phyloP scores from a whole-genome alignment of 106 monocot species.

The Allium fistulosum region DNA sequence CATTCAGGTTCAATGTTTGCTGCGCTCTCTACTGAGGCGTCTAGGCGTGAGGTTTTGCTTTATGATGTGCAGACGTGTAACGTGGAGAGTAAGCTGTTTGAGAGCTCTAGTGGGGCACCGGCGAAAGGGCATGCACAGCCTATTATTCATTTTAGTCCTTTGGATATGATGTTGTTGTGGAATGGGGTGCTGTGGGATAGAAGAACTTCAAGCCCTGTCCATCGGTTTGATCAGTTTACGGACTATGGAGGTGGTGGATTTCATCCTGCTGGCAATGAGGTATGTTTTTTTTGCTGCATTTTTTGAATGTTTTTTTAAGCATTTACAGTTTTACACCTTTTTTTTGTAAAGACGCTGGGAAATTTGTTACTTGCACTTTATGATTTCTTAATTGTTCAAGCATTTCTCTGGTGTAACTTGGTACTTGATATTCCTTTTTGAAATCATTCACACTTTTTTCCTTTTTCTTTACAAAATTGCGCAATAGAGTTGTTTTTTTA shows the following conservation, averaged over 20 bases:
- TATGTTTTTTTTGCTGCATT: slow-evolving; percentile 14
- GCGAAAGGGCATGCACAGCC: slow-evolving; percentile 45
- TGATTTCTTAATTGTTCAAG: no score
- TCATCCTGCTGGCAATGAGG: slow-evolving; percentile 99
- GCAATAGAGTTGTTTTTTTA: no score
- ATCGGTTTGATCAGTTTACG: slow-evolving; percentile 92
- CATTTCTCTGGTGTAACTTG: no score
- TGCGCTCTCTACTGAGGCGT: slow-evolving; percentile 53
- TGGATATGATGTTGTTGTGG: slow-evolving; percentile 80
- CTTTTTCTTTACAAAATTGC: no score
- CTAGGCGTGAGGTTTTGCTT: slow-evolving; percentile 65
- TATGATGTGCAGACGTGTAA: slow-evolving; percentile 82
- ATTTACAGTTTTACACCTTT: no score
- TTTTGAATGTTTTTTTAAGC: neutral
- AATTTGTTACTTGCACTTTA: no score
- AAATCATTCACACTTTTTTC: no score
- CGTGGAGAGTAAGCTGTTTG: slow-evolving; percentile 44
- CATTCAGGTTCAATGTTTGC: slow-evolving; percentile 74
- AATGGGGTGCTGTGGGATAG: slow-evolving; percentile 93
- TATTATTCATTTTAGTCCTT: slow-evolving; percentile 85
- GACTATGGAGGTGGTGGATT: slow-evolving; percentile 98
- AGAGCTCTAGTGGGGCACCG: slow-evolving; percentile 27
- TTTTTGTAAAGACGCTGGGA: no score
- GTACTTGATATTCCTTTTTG: no score
- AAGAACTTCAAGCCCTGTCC: slow-evolving; percentile 50